These are phyloP conservation scores for Clavispora phyllophila DNA, from an alignment of 805 yeast species.

Conservation along the genomic window DNA sequence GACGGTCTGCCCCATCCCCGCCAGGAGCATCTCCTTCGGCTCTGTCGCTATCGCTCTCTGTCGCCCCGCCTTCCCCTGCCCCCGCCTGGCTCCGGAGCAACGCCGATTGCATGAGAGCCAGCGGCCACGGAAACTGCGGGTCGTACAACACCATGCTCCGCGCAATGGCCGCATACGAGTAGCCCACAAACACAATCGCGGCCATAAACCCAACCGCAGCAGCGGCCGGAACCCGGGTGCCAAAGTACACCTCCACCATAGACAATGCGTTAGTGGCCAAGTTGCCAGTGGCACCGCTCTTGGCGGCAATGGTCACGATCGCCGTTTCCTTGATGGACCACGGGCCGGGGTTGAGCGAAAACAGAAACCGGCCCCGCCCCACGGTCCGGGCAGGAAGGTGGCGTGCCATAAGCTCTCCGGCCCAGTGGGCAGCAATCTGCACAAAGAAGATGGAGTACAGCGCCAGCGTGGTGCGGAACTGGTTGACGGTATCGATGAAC, in stretches of 20 bases:
- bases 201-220: constrained; percentile 45
- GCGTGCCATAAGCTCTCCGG: constrained; percentile 42
- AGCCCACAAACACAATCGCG: constrained; percentile 49
- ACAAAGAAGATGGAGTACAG: constrained; percentile 50
- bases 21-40: too few relatives aligned
- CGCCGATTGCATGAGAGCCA: constrained; percentile 47
- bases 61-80: neutral
- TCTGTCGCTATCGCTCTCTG: neutral
- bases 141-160: constrained; percentile 42
- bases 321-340: constrained; percentile 53
- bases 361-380: constrained; percentile 15
- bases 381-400: constrained; percentile 32
- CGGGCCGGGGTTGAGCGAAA: constrained; percentile 47
- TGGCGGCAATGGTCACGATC: constrained; percentile 48
- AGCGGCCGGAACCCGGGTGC: constrained; percentile 23
- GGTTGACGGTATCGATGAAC: constrained; percentile 37
- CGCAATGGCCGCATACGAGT: constrained; percentile 50
- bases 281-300: constrained; percentile 49
- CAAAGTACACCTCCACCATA: constrained; percentile 42
- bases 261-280: constrained; percentile 46
- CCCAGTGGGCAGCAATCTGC: constrained; percentile 44
- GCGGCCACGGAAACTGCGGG: constrained; percentile 45
- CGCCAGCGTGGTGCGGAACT: constrained; percentile 42
- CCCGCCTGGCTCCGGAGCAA: constrained; percentile 20
- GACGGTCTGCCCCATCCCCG: too few relatives aligned